Percentiles rank a stretch among this genome's conserved stretches.
Conservation (phyloP, 306 rosid species). For the Corylus americana region DNA sequence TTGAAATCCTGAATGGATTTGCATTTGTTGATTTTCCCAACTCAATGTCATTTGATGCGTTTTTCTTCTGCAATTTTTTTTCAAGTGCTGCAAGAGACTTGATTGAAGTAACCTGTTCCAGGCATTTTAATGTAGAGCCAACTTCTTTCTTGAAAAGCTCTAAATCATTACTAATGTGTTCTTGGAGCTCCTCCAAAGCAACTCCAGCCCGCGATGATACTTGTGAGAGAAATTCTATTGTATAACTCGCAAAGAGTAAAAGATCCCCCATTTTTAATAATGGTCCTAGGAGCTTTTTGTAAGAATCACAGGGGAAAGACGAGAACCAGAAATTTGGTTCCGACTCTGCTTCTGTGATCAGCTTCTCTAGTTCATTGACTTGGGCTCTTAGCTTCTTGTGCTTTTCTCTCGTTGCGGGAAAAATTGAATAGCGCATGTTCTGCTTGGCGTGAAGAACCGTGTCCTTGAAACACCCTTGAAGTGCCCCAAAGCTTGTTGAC, state of each 20-base stretch:
- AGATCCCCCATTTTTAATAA: conserved; percentile 45
- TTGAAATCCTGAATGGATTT: conserved; percentile 24
- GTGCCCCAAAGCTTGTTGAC: conserved; percentile 43
- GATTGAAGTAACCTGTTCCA: conserved; percentile 36
- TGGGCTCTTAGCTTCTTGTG: conserved; percentile 39
- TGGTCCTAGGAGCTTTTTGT: conserved; percentile 50
- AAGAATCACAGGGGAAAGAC: conserved; percentile 50
- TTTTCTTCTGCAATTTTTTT: conserved; percentile 29
- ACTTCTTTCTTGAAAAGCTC: conserved; percentile 41
- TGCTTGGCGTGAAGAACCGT: conserved; percentile 25
- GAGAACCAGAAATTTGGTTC: conserved; percentile 84
- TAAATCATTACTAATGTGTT: conserved; percentile 39
- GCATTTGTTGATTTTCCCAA: conserved; percentile 37
- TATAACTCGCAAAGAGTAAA: conserved; percentile 29
- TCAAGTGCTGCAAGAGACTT: conserved; percentile 35
- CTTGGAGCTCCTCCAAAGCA: conserved; percentile 28
- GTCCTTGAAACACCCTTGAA: conserved; percentile 46
- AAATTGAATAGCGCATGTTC: conserved; percentile 26
- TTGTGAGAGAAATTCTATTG: conserved; percentile 38
- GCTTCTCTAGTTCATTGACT: conserved; percentile 36
- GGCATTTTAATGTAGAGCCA: conserved; percentile 31
- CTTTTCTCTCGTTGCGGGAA: conserved; percentile 34
- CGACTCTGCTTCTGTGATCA: conserved; percentile 54
- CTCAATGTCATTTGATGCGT: conserved; percentile 34
- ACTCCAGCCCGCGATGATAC: conserved; percentile 25